A percentile compares a stretch with the other conserved stretches of the same genome.
phyloP scores from a whole-genome alignment of 2,329 filamentous ascomycete genomes.

The Stemphylium lycopersici region DNA sequence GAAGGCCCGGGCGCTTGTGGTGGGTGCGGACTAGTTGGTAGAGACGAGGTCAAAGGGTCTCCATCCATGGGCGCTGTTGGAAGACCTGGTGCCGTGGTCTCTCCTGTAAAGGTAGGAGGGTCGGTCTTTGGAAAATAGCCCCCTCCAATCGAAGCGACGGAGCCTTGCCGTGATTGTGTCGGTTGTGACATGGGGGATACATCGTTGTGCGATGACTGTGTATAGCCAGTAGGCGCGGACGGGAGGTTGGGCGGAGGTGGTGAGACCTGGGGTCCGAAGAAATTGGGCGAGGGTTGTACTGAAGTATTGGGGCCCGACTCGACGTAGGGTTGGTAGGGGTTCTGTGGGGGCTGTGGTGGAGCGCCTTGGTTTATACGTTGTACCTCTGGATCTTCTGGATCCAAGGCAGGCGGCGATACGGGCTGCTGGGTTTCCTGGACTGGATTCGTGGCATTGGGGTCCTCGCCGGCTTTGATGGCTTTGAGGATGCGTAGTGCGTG shows the following conservation, averaged over 20 bases:
- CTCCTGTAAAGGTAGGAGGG: conserved; percentile 55
- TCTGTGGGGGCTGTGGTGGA: conserved; percentile 28
- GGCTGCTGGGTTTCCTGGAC: conserved; percentile 58
- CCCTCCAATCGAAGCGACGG: conserved; percentile 55
- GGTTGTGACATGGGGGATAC: conserved; percentile 61
- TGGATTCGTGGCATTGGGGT: conserved; percentile 92
- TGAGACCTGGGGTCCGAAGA: conserved; percentile 53
- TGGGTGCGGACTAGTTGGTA: conserved; percentile 25
- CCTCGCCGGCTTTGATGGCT: conserved; percentile 86
- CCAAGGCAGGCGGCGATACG: conserved; percentile 55
- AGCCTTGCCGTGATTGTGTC: conserved; percentile 53
- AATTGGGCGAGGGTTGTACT: conserved; percentile 51
- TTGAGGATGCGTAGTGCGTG: conserved; percentile 90
- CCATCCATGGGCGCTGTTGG: conserved; percentile 44
- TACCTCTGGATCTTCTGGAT: conserved; percentile 70
- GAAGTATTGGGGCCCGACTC: conserved; percentile 66
- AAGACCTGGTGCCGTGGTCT: conserved; percentile 42
- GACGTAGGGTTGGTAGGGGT: conserved; percentile 58
- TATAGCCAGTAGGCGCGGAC: conserved; percentile 39
- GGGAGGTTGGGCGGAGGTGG: conserved; percentile 51
- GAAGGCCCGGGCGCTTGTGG: conserved; percentile 32
- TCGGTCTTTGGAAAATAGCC: conserved; percentile 62
- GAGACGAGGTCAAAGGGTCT: conserved; percentile 33
- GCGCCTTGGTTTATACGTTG: conserved; percentile 55
- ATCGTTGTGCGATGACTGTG: conserved; percentile 51